Conservation (phyloP, 2,329 filamentous ascomycete species). For the Anisogramma anomala region DNA sequence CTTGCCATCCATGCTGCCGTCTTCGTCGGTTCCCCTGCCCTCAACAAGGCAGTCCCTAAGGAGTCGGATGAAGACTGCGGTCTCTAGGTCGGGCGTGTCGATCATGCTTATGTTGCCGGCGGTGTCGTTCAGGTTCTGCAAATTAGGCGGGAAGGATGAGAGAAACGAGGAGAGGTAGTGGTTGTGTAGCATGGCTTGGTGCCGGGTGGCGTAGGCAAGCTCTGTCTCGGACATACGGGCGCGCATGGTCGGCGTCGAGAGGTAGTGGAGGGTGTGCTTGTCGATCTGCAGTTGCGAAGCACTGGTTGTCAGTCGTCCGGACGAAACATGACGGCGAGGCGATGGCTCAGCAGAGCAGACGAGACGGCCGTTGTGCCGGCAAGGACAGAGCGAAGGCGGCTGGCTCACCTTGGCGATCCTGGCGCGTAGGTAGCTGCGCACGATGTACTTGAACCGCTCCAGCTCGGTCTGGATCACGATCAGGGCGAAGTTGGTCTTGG, state of each 20-base stretch:
- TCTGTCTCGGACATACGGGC: conserved; percentile 65
- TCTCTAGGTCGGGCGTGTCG: conserved; percentile 69
- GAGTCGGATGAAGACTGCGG: conserved; percentile 73
- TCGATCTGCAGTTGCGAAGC: conserved; percentile 47
- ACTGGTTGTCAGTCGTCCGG: neutral
- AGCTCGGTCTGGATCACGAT: conserved; percentile 96
- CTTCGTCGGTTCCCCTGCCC: conserved; percentile 52
- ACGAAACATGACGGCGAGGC: too few relatives aligned
- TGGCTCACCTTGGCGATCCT: conserved; percentile 78
- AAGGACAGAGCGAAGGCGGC: too few relatives aligned
- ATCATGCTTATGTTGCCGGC: conserved; percentile 88
- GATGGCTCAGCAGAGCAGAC: too few relatives aligned
- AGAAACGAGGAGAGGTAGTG: conserved; percentile 85
- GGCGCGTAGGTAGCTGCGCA: conserved; percentile 70
- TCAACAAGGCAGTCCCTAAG: conserved; percentile 48
- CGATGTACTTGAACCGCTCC: conserved; percentile 83
- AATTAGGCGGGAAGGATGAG: conserved; percentile 60
- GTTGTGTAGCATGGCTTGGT: conserved; percentile 71
- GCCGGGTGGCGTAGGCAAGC: conserved; percentile 68
- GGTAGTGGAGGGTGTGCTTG: conserved; percentile 62
- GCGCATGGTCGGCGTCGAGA: conserved; percentile 43
- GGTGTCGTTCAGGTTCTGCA: conserved; percentile 84
- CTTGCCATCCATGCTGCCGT: conserved; percentile 45
- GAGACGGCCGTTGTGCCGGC: neutral
- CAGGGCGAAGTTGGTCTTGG: conserved; percentile 81